A percentile compares a stretch with the other conserved stretches of the same genome.
Evolutionary conservation across 768 basidiomycete species (phyloP).

Genomic region (Suillus plorans): DNA sequence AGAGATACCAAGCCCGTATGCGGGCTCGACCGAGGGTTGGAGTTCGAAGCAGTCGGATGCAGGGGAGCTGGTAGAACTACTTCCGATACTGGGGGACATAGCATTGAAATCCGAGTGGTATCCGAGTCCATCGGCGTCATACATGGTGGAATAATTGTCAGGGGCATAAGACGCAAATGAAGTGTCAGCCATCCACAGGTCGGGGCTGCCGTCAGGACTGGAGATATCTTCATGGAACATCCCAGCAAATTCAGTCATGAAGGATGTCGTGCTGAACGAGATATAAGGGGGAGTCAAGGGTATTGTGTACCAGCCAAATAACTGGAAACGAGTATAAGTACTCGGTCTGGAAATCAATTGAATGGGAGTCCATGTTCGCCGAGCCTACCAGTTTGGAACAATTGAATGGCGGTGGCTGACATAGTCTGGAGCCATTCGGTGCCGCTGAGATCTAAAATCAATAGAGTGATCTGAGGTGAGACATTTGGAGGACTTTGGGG

Average conservation of each 20-base stretch:
- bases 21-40: neutral
- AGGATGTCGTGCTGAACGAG: neutral
- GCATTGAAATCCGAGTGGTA: conserved; percentile 8
- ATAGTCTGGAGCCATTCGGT: neutral
- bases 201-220: neutral
- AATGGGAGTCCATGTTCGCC: neutral
- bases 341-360: conserved; percentile 1
- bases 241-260: neutral
- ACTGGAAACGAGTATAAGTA: neutral
- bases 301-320: neutral
- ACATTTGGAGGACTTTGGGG: neutral
- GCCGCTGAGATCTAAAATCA: conserved; percentile 7
- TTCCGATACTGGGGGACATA: neutral
- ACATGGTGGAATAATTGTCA: neutral
- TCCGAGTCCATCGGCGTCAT: neutral
- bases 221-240: neutral
- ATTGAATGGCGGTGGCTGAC: conserved; percentile 1
- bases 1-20: neutral
- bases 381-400: neutral
- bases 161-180: neutral
- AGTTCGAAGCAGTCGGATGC: conserved; percentile 5
- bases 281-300: neutral
- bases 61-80: neutral
- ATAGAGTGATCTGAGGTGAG: neutral
- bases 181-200: conserved; percentile 1